These are phyloP conservation scores for Blastobotrys illinoisensis DNA, from an alignment of 1,139 yeast species.

Conservation along the genomic window DNA sequence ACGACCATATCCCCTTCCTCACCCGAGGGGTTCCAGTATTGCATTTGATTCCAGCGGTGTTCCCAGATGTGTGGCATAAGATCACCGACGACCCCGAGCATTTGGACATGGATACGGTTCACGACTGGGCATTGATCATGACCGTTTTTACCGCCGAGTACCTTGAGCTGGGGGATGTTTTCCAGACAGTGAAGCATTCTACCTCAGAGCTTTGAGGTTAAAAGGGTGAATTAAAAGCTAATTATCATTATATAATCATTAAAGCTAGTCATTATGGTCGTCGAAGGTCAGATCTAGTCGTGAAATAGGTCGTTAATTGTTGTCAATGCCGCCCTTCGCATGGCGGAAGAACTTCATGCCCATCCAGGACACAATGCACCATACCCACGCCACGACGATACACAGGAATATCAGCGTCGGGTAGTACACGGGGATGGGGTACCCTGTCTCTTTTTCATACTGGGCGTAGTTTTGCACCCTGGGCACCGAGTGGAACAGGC, in stretches of 20 bases:
- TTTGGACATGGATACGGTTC: slow-evolving; percentile 30
- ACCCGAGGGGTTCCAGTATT: slow-evolving; percentile 42
- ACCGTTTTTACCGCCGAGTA: slow-evolving; percentile 34
- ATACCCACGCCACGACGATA: slow-evolving; percentile 60
- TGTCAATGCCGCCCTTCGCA: slow-evolving; percentile 48
- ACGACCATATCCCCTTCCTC: slow-evolving; percentile 51
- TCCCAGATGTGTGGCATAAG: slow-evolving; percentile 51
- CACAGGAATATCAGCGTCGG: slow-evolving; percentile 48
- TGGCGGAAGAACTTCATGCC: slow-evolving; percentile 74
- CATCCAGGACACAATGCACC: slow-evolving; percentile 72
- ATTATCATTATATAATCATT: background rate
- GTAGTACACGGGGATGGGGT: slow-evolving; percentile 41
- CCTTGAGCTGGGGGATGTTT: slow-evolving; percentile 23
- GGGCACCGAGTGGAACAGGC: slow-evolving; percentile 1
- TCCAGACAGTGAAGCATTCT: background rate
- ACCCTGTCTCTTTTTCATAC: slow-evolving; percentile 32
- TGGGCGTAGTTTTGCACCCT: slow-evolving; percentile 13
- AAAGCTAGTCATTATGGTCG: background rate
- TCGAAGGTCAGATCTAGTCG: background rate
- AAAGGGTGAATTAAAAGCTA: background rate
- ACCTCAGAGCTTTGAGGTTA: background rate
- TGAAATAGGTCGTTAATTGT: background rate
- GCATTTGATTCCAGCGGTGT: slow-evolving; percentile 47
- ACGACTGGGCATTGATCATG: slow-evolving; percentile 35
- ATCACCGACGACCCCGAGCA: slow-evolving; percentile 34